phyloP scores from a whole-genome alignment of 1,284 basidiomycete genomes.

The Testicularia cyperi region DNA sequence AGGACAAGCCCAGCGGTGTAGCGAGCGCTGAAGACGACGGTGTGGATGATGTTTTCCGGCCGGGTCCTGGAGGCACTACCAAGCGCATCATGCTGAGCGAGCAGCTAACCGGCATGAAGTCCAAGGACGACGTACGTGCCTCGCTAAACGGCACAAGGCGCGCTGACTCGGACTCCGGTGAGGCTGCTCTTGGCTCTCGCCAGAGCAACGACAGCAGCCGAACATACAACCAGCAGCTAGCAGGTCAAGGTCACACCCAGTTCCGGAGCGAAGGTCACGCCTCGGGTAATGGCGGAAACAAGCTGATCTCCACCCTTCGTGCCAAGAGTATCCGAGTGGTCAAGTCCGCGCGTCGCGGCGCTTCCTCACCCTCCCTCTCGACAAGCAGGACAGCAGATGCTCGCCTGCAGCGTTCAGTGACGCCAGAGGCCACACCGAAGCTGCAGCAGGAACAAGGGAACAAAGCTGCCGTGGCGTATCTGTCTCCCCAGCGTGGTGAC shows the following conservation, averaged over 20 bases:
- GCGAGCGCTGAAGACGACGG: neutral
- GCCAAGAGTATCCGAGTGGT: conserved; percentile 28
- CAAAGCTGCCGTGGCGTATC: no score
- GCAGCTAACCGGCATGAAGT: conserved; percentile 16
- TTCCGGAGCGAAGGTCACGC: conserved; percentile 18
- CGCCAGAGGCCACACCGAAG: no score
- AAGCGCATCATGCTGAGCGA: conserved; percentile 41
- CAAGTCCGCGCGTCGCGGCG: conserved; percentile 19
- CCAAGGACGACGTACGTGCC: conserved; percentile 4
- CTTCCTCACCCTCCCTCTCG: conserved; percentile 15
- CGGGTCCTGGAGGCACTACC: conserved; percentile 41
- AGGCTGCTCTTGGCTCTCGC: no score
- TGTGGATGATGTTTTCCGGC: conserved; percentile 34
- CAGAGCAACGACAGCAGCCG: neutral
- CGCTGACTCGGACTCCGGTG: neutral
- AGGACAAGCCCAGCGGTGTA: conserved; percentile 11
- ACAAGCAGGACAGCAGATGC: no score
- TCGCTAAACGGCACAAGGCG: neutral
- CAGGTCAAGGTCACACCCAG: conserved; percentile 1
- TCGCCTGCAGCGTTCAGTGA: no score
- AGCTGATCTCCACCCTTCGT: conserved; percentile 30
- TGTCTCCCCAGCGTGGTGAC: conserved; percentile 13
- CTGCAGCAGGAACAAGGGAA: no score
- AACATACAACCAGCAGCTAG: no score
- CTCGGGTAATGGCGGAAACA: conserved; percentile 10